Evolutionary conservation across 1,284 basidiomycete genomes (phyloP).

Genomic region (Moniliophthora roreri): DNA sequence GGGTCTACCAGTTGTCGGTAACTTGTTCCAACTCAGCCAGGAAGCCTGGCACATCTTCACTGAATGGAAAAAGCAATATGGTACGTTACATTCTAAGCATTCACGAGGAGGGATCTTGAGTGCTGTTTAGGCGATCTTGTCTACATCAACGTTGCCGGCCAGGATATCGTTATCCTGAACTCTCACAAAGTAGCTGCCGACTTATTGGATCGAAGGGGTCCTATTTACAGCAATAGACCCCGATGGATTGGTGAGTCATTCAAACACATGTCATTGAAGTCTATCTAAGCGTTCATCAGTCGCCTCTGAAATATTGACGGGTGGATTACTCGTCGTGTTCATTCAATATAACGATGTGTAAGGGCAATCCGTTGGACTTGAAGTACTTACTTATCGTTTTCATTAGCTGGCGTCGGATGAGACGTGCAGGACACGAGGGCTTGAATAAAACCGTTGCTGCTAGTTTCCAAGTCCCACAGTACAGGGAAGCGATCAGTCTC

Average conservation of each 20-base stretch:
- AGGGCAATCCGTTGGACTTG: background rate
- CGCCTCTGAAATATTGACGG: constrained; percentile 2
- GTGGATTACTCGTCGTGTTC: background rate
- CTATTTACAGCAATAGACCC: constrained; percentile 7
- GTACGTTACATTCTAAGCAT: too few species aligned
- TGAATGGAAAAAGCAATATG: constrained; percentile 6
- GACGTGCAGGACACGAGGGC: background rate
- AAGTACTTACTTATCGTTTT: background rate
- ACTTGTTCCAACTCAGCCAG: constrained; percentile 5
- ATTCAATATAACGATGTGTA: background rate
- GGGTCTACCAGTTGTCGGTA: constrained; percentile 5
- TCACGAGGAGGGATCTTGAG: background rate
- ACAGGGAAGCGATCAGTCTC: background rate
- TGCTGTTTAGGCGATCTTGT: constrained; percentile 2
- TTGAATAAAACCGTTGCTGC: background rate
- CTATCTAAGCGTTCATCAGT: background rate
- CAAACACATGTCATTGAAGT: background rate
- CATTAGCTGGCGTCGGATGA: background rate
- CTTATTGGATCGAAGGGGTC: background rate
- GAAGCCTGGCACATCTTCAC: constrained; percentile 6
- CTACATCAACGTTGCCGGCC: constrained; percentile 6
- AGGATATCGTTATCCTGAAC: constrained; percentile 6
- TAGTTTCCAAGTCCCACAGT: background rate
- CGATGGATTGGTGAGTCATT: constrained; percentile 7
- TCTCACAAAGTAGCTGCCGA: constrained; percentile 3